Evolutionary conservation across 2,329 filamentous ascomycete genomes (phyloP).

Genomic region (Chaetomium strumarium): DNA sequence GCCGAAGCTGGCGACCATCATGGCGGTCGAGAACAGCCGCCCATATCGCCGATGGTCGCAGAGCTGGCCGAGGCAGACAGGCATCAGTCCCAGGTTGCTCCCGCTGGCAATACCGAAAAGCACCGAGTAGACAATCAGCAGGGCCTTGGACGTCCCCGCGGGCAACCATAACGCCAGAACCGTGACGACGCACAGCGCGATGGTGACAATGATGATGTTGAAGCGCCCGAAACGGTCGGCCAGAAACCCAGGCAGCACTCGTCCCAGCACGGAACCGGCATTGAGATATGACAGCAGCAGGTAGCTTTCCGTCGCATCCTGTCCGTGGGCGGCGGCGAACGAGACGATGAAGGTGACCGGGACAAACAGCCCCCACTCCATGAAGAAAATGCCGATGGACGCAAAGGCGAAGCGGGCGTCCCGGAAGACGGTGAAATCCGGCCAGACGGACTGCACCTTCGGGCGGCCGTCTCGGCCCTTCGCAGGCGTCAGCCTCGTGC

Average conservation of each 20-base stretch:
- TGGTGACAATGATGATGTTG: slow-evolving; percentile 69
- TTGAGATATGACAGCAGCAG: slow-evolving; percentile 78
- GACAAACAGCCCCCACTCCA: slow-evolving; percentile 66
- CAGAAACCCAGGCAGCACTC: slow-evolving; percentile 68
- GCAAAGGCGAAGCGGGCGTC: slow-evolving; percentile 56
- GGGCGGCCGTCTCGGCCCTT: slow-evolving; percentile 31
- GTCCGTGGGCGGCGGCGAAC: slow-evolving; percentile 59
- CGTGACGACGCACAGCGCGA: slow-evolving; percentile 48
- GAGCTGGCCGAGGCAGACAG: slow-evolving; percentile 75
- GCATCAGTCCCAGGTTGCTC: slow-evolving; percentile 69
- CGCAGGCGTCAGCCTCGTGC: slow-evolving; percentile 49
- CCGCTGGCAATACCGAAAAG: slow-evolving; percentile 77
- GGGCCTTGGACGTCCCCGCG: slow-evolving; percentile 42
- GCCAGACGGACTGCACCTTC: slow-evolving; percentile 36
- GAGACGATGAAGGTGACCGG: slow-evolving; percentile 72
- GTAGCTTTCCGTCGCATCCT: slow-evolving; percentile 57
- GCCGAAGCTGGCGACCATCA: slow-evolving; percentile 71
- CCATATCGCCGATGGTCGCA: slow-evolving; percentile 64
- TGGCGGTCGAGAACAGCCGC: slow-evolving; percentile 68
- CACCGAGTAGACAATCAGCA: slow-evolving; percentile 62
- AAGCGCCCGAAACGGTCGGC: slow-evolving; percentile 74
- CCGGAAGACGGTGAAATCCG: slow-evolving; percentile 57
- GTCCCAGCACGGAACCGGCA: slow-evolving; percentile 68
- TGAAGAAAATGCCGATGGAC: slow-evolving; percentile 59
- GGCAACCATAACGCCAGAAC: slow-evolving; percentile 69